Evolutionary conservation across 2,329 filamentous ascomycete species (phyloP), one percentile per base, ranked within the genome.

Genomic region (Periconia sp.): DNA sequence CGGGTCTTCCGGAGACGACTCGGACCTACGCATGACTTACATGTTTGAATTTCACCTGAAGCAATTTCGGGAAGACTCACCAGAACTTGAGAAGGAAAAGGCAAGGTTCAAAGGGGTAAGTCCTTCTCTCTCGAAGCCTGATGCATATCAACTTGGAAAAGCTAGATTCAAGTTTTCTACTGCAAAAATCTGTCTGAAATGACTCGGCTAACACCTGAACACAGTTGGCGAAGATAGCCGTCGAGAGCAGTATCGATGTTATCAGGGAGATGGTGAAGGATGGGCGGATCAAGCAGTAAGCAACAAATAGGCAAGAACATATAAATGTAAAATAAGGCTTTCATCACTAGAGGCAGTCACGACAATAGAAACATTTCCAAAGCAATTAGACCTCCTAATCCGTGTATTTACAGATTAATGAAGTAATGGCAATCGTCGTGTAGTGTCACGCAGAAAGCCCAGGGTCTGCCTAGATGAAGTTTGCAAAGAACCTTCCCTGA

Each of bases 1-100:
- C 38, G 73, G 71, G 2, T 53, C 68, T 5, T 57, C 53, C 2
- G 56, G 68, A 23, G 54, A 52, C 11, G 59, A 58, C 11, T 46
- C 54, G 7, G 71, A 73, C 35, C 52, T 73, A 37, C 52, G 70
- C 24, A 71, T 78, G 69, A 78, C 73, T 10, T 78, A 76, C 47
- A 69, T 66, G 16, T 78, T 78, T 55, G 71, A 77, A 46, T 72
- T 70, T 56, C 52, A 56, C 13, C 50, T 70, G 32, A 65, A 66
- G 1, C 46, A 71, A 30, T 47, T 75, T 3, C 35, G 65, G 22
- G 63, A 65, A 31, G 67, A 65, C 23, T 68, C 61, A 22, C 61
- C 65, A 11, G 69, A 71, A 59, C 52, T 56, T 11, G 56, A 59
- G 40, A 46, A 63, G 46, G 45, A 67, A 40, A 34, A 41, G 12